Evolutionary conservation across 139 green algal species (phyloP).

Genomic region (Auxenochlorella protothecoides): DNA sequence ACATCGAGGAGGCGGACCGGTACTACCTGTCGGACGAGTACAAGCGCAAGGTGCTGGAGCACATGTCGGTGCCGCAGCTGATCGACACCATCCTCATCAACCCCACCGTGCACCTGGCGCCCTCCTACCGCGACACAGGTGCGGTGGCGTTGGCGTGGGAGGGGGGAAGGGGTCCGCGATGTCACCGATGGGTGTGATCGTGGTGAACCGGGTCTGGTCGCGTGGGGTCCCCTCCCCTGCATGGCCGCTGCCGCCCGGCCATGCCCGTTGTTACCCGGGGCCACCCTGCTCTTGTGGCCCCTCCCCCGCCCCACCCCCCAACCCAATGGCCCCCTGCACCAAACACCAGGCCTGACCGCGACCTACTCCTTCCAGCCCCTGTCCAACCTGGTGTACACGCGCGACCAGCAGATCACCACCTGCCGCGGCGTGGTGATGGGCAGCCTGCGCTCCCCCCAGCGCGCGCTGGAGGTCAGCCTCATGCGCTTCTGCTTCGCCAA

Average conservation of each 20-base stretch:
- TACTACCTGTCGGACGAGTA: slow-evolving; percentile 74
- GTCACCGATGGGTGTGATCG: neutral
- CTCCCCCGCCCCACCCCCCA: too few species aligned
- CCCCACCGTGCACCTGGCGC: slow-evolving; percentile 64
- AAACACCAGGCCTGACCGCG: slow-evolving; percentile 54
- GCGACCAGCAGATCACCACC: slow-evolving; percentile 89
- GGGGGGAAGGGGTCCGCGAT: neutral
- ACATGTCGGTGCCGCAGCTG: slow-evolving; percentile 78
- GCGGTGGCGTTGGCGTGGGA: neutral
- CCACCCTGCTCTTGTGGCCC: too few species aligned
- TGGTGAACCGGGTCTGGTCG: neutral
- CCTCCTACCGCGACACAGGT: slow-evolving; percentile 39
- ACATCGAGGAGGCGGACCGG: slow-evolving; percentile 51
- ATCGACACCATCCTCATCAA: slow-evolving; percentile 89
- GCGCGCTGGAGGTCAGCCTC: slow-evolving; percentile 74
- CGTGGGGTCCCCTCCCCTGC: too few species aligned
- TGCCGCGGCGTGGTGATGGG: slow-evolving; percentile 84
- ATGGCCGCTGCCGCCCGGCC: too few species aligned
- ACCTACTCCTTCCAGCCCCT: slow-evolving; percentile 85
- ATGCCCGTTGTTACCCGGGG: too few species aligned
- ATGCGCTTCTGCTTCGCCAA: slow-evolving; percentile 86
- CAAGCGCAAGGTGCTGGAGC: slow-evolving; percentile 66
- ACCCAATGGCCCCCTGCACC: neutral
- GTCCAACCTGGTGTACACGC: slow-evolving; percentile 90
- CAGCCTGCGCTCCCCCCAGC: slow-evolving; percentile 62